Conservation (phyloP, 75 land plant species). For the Sequoia sempervirens region DNA sequence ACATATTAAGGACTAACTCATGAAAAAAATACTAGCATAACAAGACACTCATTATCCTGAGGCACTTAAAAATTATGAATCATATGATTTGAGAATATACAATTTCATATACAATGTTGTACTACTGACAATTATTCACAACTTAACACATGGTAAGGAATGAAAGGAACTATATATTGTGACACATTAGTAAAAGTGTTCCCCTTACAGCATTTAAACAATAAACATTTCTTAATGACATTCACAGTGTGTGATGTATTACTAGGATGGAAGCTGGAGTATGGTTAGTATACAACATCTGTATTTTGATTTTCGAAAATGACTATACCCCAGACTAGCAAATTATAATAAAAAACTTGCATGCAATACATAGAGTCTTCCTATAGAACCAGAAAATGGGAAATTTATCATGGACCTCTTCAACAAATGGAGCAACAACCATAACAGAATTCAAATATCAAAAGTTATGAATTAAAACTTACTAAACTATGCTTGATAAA, state of each 20-base stretch:
- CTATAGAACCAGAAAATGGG: not conserved
- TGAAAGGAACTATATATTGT: not conserved
- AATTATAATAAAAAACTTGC: not conserved
- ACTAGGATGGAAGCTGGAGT: not conserved
- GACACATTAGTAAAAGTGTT: not conserved
- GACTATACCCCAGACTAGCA: not conserved
- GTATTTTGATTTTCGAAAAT: not conserved
- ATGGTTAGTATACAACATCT: not conserved
- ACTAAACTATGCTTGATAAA: not conserved
- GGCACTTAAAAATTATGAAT: not conserved
- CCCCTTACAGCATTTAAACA: not conserved
- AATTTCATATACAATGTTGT: not conserved
- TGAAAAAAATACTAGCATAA: not conserved
- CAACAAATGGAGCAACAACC: not conserved
- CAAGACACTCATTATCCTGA: not conserved
- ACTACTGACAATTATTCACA: not conserved
- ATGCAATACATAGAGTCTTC: not conserved
- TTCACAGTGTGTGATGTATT: not conserved
- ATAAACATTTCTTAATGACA: not conserved
- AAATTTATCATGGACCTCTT: not conserved
- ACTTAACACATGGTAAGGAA: not conserved
- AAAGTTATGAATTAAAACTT: not conserved
- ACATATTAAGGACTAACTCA: not conserved
- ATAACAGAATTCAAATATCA: not conserved
- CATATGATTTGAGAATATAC: not conserved